Evolutionary conservation across 805 yeast species (phyloP).

Genomic region (Saccharomycopsis sp.): DNA sequence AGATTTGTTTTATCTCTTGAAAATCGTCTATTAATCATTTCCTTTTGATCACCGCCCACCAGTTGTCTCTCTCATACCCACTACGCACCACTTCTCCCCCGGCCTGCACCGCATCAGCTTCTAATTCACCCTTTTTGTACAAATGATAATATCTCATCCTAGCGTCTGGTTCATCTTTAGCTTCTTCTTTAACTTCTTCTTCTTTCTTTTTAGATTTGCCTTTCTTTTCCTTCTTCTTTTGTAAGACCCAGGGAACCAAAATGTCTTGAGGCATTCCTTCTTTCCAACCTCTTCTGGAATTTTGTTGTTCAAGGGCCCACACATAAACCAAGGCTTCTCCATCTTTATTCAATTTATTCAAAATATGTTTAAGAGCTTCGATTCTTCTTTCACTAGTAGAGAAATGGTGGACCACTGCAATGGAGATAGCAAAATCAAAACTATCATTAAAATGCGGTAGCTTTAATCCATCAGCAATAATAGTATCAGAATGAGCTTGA

Average conservation of each 20-base stretch:
- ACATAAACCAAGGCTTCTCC: constrained; percentile 80
- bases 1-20: no score
- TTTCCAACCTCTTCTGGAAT: constrained; percentile 80
- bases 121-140: constrained; percentile 76
- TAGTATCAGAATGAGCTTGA: constrained; percentile 33
- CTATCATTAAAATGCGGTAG: constrained; percentile 42
- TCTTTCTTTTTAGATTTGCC: constrained; percentile 21
- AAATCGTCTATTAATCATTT: no score
- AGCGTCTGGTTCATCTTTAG: constrained; percentile 32
- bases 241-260: constrained; percentile 89
- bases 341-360: constrained; percentile 43
- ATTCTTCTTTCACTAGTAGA: constrained; percentile 74
- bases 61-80: constrained; percentile 91
- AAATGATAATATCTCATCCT: constrained; percentile 83
- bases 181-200: constrained; percentile 19
- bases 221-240: constrained; percentile 30
- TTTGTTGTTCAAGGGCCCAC: constrained; percentile 93
- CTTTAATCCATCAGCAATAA: constrained; percentile 72
- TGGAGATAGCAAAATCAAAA: constrained; percentile 83
- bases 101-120: constrained; percentile 55
- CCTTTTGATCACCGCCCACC: constrained; percentile 63
- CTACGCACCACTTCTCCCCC: constrained; percentile 56
- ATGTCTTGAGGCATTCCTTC: constrained; percentile 91
- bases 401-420: constrained; percentile 94
- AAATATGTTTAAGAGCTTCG: constrained; percentile 60